Base-by-base conservation (phyloP, 2,329 filamentous ascomycete genomes). In the Seiridium unicorne region DNA sequence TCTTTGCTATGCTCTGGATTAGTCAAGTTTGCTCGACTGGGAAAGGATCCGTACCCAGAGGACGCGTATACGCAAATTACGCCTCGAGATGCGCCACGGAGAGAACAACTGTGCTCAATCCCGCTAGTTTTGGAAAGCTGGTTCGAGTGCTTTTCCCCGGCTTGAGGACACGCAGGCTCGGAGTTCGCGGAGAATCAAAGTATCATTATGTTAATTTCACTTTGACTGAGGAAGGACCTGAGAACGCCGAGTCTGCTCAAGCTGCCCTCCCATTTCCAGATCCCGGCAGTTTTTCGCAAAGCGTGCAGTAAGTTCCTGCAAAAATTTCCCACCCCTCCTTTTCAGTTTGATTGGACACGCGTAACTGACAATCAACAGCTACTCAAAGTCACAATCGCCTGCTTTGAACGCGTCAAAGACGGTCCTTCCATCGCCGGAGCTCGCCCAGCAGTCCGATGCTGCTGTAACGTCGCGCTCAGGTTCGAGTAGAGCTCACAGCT, bases 131-230 rank as follows among this genome's bases (percentile, higher is more conserved):
- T 76, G 95, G 95, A 60, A 99, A 99, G 76, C 85, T 99, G 48
- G 95, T 99, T 40, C 88, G 95, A 38, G 94, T 99, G 44, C 90
- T 99, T 56, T 99, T 98, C 68, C 94, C 95, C 0, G 94, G 93
- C 47, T 89, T 99, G 31, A 94, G 96, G 76, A 99, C 95, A 38
- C 85, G 95, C 61, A 86, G 95, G 64, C 82, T 99, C 10, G 95
- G 95, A 63, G 93, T 98, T 51, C 88, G 95, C 57, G 95, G 95
- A 64, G 94, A 98, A 77, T 99, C 95, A 11, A 99, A 99, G 73
- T 99, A 99, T 74, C 95, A 99, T 75, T 99, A 99, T 70, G 86
- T 89, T 51, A 88, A 88, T 69, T 89, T 89, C 68, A 79, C 79
- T 10, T 74, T 89, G 55, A 76, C 79, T 47, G 86, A 88, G 55